Base-by-base conservation (phyloP, 208 protist genomes). In the Porcisia deanei region DNA sequence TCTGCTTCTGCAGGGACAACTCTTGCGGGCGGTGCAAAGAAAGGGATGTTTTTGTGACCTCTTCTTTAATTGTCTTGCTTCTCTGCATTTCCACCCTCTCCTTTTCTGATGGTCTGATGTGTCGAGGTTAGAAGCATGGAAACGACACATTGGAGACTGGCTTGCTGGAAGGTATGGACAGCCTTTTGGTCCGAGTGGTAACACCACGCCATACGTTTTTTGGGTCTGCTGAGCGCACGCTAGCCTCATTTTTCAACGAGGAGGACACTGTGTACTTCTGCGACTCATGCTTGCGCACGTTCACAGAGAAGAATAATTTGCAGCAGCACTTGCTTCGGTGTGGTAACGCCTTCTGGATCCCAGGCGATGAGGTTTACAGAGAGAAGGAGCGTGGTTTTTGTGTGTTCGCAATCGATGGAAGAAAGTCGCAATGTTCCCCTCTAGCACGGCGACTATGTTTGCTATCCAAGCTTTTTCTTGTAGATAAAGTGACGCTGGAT, bases 401-500 rank as follows among this genome's bases (percentile, higher is more conserved):
- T 41, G 77, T 93, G 0, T 93, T 88, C 76, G 88, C 87, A 74
- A 80, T 95, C 6, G 91, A 95, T 72, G 91, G 88, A 18, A 71
- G 88, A 58, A 91, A 91, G 60, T 72, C 77, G 3, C 79, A 80
- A n/a, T 91, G 82, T 39, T 70, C 80, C 49, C 41, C 87, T 6
- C 89, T 88, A 59, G 82, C 82, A 10, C 64, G 84, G n/a, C 79
- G 88, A 25, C 82, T 95, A 37, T 89, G 82, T 10, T 76, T 87
- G 25, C 59, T 93, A 3, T 85, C 84, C 1, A 91, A 88, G 69
- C 59, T 92, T 1, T 92, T 95, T 72, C 79, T 93, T 3, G 71
- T 83, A 1, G 88, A 93, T 67, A 95, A 95, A 68, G 85, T 89
- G 4, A 93, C 88, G 2, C 82, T 95, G 37, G 91, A 93, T 77